Conservation (phyloP, 352 stramenopile genomes). For the Phytophthora quininea region DNA sequence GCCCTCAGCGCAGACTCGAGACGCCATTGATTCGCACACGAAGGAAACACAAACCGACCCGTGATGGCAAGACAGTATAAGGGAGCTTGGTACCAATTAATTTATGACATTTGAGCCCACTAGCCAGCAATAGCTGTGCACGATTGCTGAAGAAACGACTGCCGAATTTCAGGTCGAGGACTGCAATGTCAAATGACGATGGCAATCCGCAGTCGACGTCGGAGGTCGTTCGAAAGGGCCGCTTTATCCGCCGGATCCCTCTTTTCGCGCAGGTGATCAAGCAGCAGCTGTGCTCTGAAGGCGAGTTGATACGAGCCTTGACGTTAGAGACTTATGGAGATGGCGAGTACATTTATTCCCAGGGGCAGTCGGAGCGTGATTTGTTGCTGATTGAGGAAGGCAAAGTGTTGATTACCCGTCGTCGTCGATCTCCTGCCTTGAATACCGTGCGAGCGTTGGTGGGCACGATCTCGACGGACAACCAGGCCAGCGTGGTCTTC, state of each 20-base stretch:
- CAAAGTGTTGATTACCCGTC: conserved; percentile 72
- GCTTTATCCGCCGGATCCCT: conserved; percentile 52
- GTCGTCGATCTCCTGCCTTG: conserved; percentile 29
- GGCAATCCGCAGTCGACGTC: conserved; percentile 14
- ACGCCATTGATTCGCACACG: conserved; percentile 6
- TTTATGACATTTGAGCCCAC: conserved; percentile 34
- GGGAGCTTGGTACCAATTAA: conserved; percentile 28
- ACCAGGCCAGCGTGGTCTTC: conserved; percentile 3
- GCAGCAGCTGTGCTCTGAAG: conserved; percentile 51
- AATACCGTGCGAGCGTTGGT: conserved; percentile 17
- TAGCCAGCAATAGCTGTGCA: conserved; percentile 23
- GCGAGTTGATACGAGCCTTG: conserved; percentile 47
- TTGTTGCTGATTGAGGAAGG: conserved; percentile 79
- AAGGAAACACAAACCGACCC: conserved; percentile 24
- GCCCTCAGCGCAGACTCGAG: background rate
- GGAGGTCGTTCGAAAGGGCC: conserved; percentile 50
- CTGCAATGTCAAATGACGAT: conserved; percentile 19
- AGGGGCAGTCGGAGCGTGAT: conserved; percentile 62
- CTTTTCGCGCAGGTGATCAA: conserved; percentile 56
- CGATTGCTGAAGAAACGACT: background rate
- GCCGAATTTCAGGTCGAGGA: background rate
- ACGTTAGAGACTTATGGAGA: conserved; percentile 42
- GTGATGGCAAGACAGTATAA: conserved; percentile 20
- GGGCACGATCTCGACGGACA: conserved; percentile 18
- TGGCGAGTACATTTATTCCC: conserved; percentile 69